phyloP scores from a whole-genome alignment of 78 protist species.

The Dictyostelium discoideum region DNA sequence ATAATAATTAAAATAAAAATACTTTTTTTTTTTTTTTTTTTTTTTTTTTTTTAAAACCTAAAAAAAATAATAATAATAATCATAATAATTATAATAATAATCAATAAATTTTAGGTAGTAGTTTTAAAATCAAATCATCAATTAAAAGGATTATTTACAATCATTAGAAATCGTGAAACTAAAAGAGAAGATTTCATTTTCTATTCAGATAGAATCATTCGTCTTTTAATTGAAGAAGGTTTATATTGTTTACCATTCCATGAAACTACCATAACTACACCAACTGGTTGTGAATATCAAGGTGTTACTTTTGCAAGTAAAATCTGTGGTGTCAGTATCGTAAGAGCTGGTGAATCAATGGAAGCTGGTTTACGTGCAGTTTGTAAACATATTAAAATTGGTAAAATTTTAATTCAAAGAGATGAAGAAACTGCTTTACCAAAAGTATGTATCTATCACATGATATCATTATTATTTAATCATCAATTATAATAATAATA shows the following conservation, averaged over 20 bases:
- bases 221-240: conserved; percentile 83
- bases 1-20: no score
- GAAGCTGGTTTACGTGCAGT: conserved; percentile 87
- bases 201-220: conserved; percentile 88
- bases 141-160: conserved; percentile 75
- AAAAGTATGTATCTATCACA: conserved; percentile 39
- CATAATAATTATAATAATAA: no score
- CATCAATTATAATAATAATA: no score
- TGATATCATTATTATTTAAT: no score
- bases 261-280: conserved; percentile 80
- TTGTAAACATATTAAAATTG: conserved; percentile 89
- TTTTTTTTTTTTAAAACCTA: no score
- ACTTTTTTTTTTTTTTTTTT: neutral
- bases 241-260: conserved; percentile 84
- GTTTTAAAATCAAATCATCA: conserved; percentile 65
- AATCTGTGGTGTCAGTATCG: conserved; percentile 89
- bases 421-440: conserved; percentile 92
- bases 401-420: conserved; percentile 93
- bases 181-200: conserved; percentile 84
- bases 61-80: no score
- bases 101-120: conserved; percentile 15
- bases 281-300: conserved; percentile 75
- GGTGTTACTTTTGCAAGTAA: conserved; percentile 74
- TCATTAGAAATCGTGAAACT: conserved; percentile 64
- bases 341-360: conserved; percentile 95